Evolutionary conservation across 129 eudicot genomes (phyloP).

Genomic region (Rutidosis leptorrhynchoides): DNA sequence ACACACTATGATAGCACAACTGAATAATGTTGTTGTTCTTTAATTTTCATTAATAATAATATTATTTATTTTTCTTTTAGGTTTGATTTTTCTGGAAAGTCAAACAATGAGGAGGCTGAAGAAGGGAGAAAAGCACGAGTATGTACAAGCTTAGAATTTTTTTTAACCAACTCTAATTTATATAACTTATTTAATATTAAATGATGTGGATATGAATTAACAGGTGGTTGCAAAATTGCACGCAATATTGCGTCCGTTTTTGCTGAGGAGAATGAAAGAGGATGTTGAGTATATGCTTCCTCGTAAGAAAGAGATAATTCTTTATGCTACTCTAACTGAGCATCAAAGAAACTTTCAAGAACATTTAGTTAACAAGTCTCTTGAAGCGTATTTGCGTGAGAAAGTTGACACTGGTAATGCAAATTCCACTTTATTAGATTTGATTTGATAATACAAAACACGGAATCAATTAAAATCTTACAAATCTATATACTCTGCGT

Average conservation of each 20-base stretch:
- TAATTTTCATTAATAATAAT: neutral
- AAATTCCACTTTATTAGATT: neutral
- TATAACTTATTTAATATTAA: constrained; percentile 1
- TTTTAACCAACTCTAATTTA: neutral
- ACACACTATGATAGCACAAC: neutral
- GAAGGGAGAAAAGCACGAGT: constrained; percentile 80
- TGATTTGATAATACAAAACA: neutral
- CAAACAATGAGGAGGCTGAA: constrained; percentile 70
- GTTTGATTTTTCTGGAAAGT: constrained; percentile 93
- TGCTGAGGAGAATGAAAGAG: constrained; percentile 85
- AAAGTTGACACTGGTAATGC: constrained; percentile 48
- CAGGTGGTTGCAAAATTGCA: constrained; percentile 96
- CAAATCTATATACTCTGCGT: neutral
- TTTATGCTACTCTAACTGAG: constrained; percentile 80
- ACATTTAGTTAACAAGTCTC: constrained; percentile 62
- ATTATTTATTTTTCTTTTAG: constrained; percentile 29
- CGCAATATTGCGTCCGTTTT: constrained; percentile 88
- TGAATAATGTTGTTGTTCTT: neutral
- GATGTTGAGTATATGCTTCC: constrained; percentile 92
- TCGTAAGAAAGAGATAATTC: constrained; percentile 84
- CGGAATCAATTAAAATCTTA: neutral
- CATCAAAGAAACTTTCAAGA: constrained; percentile 85
- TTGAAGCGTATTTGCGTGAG: constrained; percentile 60
- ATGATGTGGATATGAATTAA: neutral
- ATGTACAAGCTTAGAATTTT: constrained; percentile 5